These are phyloP conservation scores for Chondrus crispus DNA, from an alignment of 23 red algal genomes.

Conservation along the genomic window DNA sequence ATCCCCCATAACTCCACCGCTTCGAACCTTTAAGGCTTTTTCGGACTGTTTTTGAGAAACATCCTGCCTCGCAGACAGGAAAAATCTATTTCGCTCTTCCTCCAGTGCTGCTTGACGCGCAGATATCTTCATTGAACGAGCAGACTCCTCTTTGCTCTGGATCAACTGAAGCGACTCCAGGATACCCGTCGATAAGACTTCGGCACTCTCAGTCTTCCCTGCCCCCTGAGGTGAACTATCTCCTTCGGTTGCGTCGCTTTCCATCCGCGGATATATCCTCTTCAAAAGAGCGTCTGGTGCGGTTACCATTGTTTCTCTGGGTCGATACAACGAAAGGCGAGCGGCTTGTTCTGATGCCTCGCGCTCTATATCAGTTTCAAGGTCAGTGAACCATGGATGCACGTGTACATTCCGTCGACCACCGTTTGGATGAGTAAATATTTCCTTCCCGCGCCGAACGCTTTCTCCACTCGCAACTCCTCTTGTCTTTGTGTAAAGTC, in stretches of 20 bases:
- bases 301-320: constrained; percentile 27
- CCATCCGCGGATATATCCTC: not conserved
- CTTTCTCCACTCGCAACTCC: constrained; percentile 63
- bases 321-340: constrained; percentile 44
- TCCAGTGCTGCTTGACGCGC: constrained; percentile 47
- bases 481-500: constrained; percentile 78
- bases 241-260: not conserved
- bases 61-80: constrained; percentile 12
- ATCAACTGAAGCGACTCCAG: not conserved
- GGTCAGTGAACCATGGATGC: constrained; percentile 63
- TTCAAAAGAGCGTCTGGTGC: not conserved
- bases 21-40: constrained; percentile 20
- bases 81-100: constrained; percentile 37
- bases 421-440: constrained; percentile 6
- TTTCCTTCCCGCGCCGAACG: constrained; percentile 56
- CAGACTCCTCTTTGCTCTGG: not conserved
- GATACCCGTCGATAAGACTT: not conserved
- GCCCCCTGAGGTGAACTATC: not conserved
- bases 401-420: constrained; percentile 27
- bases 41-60: not conserved
- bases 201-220: not conserved
- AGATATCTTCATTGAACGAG: not conserved
- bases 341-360: constrained; percentile 26
- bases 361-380: constrained; percentile 37
- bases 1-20: constrained; percentile 40